Evolutionary conservation across 139 green algal genomes (phyloP).

Genomic region (Chlamydomonas applanata): DNA sequence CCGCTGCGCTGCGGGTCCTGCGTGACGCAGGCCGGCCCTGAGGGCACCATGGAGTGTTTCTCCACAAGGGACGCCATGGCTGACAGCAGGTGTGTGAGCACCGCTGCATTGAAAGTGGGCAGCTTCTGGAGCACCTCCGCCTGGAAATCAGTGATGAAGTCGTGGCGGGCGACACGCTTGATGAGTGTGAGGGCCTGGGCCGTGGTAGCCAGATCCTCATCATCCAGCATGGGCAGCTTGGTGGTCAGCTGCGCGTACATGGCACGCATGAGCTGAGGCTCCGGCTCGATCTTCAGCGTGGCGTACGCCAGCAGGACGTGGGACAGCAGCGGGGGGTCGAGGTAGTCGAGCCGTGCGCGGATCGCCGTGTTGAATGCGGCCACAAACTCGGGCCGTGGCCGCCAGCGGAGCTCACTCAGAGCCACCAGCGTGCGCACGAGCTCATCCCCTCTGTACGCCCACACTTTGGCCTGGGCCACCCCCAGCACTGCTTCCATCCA

Average conservation of each 20-base stretch:
- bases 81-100: slow-evolving; percentile 32
- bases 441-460: slow-evolving; percentile 24
- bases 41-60: neutral
- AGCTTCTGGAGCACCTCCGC: slow-evolving; percentile 35
- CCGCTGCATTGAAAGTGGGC: slow-evolving; percentile 21
- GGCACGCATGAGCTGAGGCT: slow-evolving; percentile 15
- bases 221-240: slow-evolving; percentile 43
- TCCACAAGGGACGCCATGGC: slow-evolving; percentile 20
- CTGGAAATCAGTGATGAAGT: slow-evolving; percentile 41
- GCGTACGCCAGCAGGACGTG: slow-evolving; percentile 35
- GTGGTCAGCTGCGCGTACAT: slow-evolving; percentile 28
- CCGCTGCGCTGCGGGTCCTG: neutral
- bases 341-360: neutral
- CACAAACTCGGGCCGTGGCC: slow-evolving; percentile 22
- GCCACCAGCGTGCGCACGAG: slow-evolving; percentile 28
- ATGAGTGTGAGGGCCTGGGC: slow-evolving; percentile 17
- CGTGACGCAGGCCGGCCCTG: neutral
- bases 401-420: slow-evolving; percentile 21
- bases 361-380: slow-evolving; percentile 5
- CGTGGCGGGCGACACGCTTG: slow-evolving; percentile 7
- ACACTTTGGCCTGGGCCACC: neutral
- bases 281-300: slow-evolving; percentile 23
- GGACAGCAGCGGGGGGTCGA: slow-evolving; percentile 22
- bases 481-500: slow-evolving; percentile 27
- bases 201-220: slow-evolving; percentile 31